Conservation (phyloP, 352 stramenopile species). For the Pseudoperonospora humuli region DNA sequence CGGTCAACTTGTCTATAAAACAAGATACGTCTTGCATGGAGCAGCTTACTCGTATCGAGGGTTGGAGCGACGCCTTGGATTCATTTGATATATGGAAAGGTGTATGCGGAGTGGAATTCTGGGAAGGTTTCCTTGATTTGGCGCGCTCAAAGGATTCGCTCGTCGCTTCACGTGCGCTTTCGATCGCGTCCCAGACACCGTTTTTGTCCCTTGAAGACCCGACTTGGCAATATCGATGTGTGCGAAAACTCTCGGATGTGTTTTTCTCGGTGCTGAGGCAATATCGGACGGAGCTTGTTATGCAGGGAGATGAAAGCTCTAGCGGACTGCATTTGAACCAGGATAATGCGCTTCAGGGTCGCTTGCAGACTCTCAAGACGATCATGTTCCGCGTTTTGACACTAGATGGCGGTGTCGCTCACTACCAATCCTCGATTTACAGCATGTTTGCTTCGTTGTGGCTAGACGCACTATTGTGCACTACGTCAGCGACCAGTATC, state of each 20-base stretch:
- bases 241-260: constrained; percentile 43
- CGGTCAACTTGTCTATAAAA: constrained; percentile 14
- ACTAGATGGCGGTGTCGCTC: constrained; percentile 50
- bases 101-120: constrained; percentile 40
- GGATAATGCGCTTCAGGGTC: constrained; percentile 12
- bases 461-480: constrained; percentile 57
- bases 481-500: constrained; percentile 54
- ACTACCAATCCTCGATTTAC: constrained; percentile 61
- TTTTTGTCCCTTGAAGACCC: constrained; percentile 69
- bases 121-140: constrained; percentile 61
- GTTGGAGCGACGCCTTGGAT: constrained; percentile 30
- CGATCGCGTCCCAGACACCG: constrained; percentile 40
- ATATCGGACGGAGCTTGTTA: constrained; percentile 38
- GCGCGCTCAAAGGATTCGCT: constrained; percentile 25
- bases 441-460: constrained; percentile 61
- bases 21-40: constrained; percentile 19
- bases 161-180: constrained; percentile 39
- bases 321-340: constrained; percentile 1
- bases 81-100: constrained; percentile 45
- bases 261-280: constrained; percentile 55
- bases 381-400: constrained; percentile 43
- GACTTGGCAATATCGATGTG: constrained; percentile 61
- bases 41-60: constrained; percentile 20
- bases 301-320: constrained; percentile 7
- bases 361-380: constrained; percentile 38